Percentiles rank a stretch among this genome's conserved stretches.
These are phyloP conservation scores for Blakeslea trispora DNA, from an alignment of 371 early-diverging fungal species.

Conservation along the genomic window DNA sequence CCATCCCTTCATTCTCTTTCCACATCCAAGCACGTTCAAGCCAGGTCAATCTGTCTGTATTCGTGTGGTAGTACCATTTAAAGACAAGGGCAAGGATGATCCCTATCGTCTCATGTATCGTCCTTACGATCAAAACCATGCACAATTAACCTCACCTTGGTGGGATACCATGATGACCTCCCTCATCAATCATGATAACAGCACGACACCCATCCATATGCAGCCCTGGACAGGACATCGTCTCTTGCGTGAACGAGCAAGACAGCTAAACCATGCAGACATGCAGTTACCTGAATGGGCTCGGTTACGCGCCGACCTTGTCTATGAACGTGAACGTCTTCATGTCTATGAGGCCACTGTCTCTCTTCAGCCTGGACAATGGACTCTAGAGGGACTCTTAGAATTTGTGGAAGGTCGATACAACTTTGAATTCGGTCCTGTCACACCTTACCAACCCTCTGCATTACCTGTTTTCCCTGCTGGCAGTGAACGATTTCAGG, in stretches of 20 bases:
- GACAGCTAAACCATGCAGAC: slow-evolving; percentile 11
- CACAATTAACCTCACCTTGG: slow-evolving; percentile 30
- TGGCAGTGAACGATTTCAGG: neutral
- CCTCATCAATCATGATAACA: slow-evolving; percentile 19
- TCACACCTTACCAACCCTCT: slow-evolving; percentile 40
- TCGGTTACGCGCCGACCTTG: slow-evolving; percentile 16
- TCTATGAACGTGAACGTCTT: slow-evolving; percentile 29
- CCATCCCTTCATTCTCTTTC: slow-evolving; percentile 23
- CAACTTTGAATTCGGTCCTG: slow-evolving; percentile 50
- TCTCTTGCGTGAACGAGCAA: slow-evolving; percentile 19
- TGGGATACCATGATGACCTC: slow-evolving; percentile 40
- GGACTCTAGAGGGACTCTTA: slow-evolving; percentile 29
- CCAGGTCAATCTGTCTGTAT: slow-evolving; percentile 24
- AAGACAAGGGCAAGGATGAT: slow-evolving; percentile 2
- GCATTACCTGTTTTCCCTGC: slow-evolving; percentile 26
- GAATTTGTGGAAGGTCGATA: slow-evolving; percentile 52
- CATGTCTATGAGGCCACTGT: slow-evolving; percentile 53
- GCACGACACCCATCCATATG: slow-evolving; percentile 29
- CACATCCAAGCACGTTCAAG: slow-evolving; percentile 5
- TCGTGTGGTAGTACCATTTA: slow-evolving; percentile 28
- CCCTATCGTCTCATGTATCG: slow-evolving; percentile 24
- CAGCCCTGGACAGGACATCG: slow-evolving; percentile 37
- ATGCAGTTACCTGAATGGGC: slow-evolving; percentile 30
- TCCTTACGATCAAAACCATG: slow-evolving; percentile 23
- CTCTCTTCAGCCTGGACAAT: slow-evolving; percentile 40